Evolutionary conservation across 1,139 yeast genomes (phyloP), one percentile per base, ranked within the genome.

Genomic region (Yamadazyma sp.): DNA sequence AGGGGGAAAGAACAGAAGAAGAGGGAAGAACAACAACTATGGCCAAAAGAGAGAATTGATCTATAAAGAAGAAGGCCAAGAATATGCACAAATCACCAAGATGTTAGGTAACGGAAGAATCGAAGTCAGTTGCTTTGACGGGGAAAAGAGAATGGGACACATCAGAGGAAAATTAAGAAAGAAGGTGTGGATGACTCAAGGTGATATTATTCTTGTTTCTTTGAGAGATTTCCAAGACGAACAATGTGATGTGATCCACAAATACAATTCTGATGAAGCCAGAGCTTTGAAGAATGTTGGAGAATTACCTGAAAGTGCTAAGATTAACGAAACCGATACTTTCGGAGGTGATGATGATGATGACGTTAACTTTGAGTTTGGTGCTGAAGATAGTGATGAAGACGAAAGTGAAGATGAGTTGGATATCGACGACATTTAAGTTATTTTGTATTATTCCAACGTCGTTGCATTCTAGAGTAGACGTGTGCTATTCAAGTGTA

Each of bases 141-240:
- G 96, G 49, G 73, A 76, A 52, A 88, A 83, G 62, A 83, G 99
- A 73, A 79, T 88, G 80, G 97, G 96, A 14, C 98, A 92, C 62
- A 94, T 94, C 59, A 86, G 99, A 76, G 99, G 99, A 54, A 94
- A 94, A 66, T 80, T 94, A 73, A 86, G 99, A 78, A 94, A 94
- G 83, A 92, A 92, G 80, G 97, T 90, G 46, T 94, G 99, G 99
- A 90, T 94, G 88, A 86, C 88, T 33, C 97, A 89, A 68, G 98
- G 98, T 70, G 99, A 94, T 62, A 94, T 94, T 54, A 89, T 94
- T 52, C 74, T 94, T 59, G 92, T 92, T 34, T 89, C 97, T 6
- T 79, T 94, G 58, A 88, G 99, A 77, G 99, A 94, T 59, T 94
- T 92, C 81, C 97, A 94, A 69, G 97, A 92, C 60, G 96, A 88